These are phyloP conservation scores for Linanthus parryae DNA, from an alignment of 148 eudicot species.

Conservation along the genomic window DNA sequence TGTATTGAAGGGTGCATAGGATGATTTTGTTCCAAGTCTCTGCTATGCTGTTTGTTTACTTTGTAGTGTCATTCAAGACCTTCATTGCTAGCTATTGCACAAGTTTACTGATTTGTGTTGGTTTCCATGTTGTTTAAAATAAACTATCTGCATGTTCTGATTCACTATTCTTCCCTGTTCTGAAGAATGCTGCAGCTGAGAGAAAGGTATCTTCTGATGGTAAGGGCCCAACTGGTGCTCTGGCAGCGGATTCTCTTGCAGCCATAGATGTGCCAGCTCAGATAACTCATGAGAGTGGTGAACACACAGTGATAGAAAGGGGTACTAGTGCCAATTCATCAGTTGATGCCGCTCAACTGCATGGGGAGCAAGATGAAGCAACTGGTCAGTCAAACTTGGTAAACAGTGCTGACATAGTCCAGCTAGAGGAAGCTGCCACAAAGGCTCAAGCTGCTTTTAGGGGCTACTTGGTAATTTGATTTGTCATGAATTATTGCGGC, in stretches of 20 bases:
- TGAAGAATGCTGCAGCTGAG: constrained; percentile 49
- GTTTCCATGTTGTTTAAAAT: background rate
- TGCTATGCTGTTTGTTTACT: background rate
- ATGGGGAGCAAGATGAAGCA: constrained; percentile 21
- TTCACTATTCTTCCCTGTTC: constrained; percentile 7
- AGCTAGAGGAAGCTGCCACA: constrained; percentile 40
- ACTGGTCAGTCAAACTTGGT: constrained; percentile 10
- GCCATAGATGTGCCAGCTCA: constrained; percentile 29
- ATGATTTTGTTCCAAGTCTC: background rate
- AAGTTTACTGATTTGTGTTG: background rate
- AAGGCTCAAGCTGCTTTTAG: constrained; percentile 57
- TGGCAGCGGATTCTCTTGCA: constrained; percentile 26
- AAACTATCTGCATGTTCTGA: background rate
- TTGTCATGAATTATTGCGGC: too few relatives aligned
- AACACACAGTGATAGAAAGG: constrained; percentile 27
- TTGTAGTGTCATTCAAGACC: background rate
- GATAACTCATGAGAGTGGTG: constrained; percentile 27
- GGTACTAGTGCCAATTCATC: constrained; percentile 16
- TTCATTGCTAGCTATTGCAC: background rate
- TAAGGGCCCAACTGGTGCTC: constrained; percentile 34
- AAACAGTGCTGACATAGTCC: constrained; percentile 23
- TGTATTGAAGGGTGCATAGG: background rate
- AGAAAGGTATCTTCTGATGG: constrained; percentile 41
- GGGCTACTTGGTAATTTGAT: constrained; percentile 51
- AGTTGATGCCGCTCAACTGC: constrained; percentile 11